A percentile compares a stretch with the other conserved stretches of the same genome.
Evolutionary conservation across 805 yeast species (phyloP).

Genomic region (Maudiozyma saulgeensis): DNA sequence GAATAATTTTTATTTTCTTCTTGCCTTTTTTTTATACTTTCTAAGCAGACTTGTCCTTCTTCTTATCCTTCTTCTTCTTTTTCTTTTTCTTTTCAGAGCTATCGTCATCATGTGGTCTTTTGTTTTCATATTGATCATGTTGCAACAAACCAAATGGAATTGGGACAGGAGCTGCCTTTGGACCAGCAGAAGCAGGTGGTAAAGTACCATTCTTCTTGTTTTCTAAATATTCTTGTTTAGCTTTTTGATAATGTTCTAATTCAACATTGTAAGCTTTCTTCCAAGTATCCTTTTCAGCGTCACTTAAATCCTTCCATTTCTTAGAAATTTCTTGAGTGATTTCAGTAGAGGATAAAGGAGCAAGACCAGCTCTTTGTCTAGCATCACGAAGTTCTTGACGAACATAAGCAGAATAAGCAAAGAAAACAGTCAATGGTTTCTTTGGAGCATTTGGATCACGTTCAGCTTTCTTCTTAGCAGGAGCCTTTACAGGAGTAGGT

Average conservation of each 20-base stretch:
- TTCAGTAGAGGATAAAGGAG: slow-evolving; percentile 64
- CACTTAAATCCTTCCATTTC: slow-evolving; percentile 66
- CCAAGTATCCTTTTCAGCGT: slow-evolving; percentile 64
- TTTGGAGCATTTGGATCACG: slow-evolving; percentile 93
- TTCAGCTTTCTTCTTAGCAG: slow-evolving; percentile 39
- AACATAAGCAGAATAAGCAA: slow-evolving; percentile 64
- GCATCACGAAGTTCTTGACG: slow-evolving; percentile 65
- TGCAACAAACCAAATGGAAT: slow-evolving; percentile 28
- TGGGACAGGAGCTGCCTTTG: slow-evolving; percentile 34
- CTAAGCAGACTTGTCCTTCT: slow-evolving; percentile 31
- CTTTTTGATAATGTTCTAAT: slow-evolving; percentile 35
- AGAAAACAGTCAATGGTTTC: slow-evolving; percentile 84
- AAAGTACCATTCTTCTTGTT: slow-evolving; percentile 35
- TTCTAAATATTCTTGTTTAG: slow-evolving; percentile 39
- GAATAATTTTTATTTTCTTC: neutral
- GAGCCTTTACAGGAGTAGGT: slow-evolving; percentile 14
- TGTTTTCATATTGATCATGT: slow-evolving; percentile 25
- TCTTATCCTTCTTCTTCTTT: slow-evolving; percentile 47
- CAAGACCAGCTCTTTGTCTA: slow-evolving; percentile 47
- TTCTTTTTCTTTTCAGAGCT: slow-evolving; percentile 35
- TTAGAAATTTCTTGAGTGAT: slow-evolving; percentile 70
- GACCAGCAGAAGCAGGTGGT: slow-evolving; percentile 19
- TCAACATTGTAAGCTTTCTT: slow-evolving; percentile 44
- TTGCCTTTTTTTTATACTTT: neutral
- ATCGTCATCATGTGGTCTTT: slow-evolving; percentile 31